Evolutionary conservation across 2,329 filamentous ascomycete genomes (phyloP).

Genomic region (Rutstroemia sydowiana): DNA sequence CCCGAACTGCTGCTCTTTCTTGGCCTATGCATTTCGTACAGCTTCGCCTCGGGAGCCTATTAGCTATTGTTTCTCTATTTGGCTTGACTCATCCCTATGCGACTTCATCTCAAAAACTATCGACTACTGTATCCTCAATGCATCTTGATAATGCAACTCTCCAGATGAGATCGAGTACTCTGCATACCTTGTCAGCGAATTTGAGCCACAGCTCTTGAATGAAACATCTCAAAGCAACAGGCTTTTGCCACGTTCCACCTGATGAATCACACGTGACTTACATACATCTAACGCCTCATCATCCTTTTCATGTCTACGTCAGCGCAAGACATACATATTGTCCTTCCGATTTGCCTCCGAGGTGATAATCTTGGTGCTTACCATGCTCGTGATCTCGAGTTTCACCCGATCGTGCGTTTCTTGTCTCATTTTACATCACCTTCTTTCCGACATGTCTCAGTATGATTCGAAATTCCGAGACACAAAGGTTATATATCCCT

Average conservation of each 20-base stretch:
- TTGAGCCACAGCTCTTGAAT: background rate
- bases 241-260: no score
- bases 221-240: background rate
- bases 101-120: no score
- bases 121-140: no score
- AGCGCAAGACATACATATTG: constrained; percentile 8
- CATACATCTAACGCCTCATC: background rate
- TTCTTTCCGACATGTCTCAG: background rate
- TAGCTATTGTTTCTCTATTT: no score
- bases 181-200: background rate
- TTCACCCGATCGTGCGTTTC: constrained; percentile 7
- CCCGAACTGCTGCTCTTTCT: no score
- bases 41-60: no score
- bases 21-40: no score
- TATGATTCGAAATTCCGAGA: background rate
- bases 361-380: background rate
- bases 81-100: no score
- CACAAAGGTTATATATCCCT: background rate
- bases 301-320: background rate
- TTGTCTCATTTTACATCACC: background rate
- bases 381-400: constrained; percentile 6
- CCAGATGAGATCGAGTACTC: background rate
- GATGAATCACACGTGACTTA: background rate
- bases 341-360: constrained; percentile 10
- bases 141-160: no score